Evolutionary conservation across 2,329 filamentous ascomycete genomes (phyloP), one percentile per base, ranked within the genome.

Genomic region (Colletotrichum filicis): DNA sequence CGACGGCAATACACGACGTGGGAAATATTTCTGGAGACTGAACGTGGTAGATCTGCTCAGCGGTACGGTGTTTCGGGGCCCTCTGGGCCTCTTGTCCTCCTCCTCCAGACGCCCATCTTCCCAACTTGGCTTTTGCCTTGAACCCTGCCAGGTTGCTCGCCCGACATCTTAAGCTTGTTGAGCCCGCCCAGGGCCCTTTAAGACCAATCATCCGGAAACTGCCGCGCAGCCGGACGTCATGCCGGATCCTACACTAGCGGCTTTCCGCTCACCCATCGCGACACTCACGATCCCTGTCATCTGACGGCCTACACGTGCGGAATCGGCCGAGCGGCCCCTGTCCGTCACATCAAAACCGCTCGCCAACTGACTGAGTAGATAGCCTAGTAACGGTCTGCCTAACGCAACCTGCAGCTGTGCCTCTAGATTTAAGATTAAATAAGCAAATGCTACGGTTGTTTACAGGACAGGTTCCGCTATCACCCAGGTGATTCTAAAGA

Each of bases 231-330:
- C 42, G 42, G 42, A 49, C 42, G 42, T 49, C 32, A 46, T 37
- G 35, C 70, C 70, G 46, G 14, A 70, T 70, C 46, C 60, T 65
- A 32, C 46, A 22, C 28, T 65, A 53, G 69, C 53, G 55, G 66
- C 35, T 42, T 46, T 19, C 32, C 64, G 30, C 37, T 42, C 68
- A 49, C 9, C 19, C 4, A 28, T n/a, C 8, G 30, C 28, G 11
- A 26, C 28, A n/a, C 30, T 22, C 26, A 28, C 30, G 22, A 73
- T 53, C 66, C 66, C 46, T 73, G 66, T 30, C 35, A 5, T 30
- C 37, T 24, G 26, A 28, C 60, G 26, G 55, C 16, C 55, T 58
- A 70, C 71, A 73, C 71, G 71, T 71, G 71, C 71, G 60, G 71
- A 61, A 57, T 60, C 28, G 71, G 56, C 71, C 61, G 60, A 65